Base-by-base conservation (phyloP, 345 rosid genomes). In the Microcos paniculata region DNA sequence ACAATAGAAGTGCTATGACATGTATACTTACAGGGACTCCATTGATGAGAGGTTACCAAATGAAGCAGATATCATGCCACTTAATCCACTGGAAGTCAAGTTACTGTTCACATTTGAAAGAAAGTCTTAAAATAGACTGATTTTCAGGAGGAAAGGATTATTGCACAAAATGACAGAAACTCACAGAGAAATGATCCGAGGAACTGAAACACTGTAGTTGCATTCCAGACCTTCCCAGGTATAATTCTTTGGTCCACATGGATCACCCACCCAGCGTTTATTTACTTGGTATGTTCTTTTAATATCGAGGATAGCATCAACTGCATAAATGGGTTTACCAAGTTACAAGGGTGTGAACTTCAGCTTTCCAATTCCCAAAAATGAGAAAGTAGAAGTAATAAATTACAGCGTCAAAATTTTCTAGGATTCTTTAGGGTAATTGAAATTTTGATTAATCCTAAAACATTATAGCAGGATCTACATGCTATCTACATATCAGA, bases 251-350 rank as follows among this genome's bases (percentile, higher is more conserved):
- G 91, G 93, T 19, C 78, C 73, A 76, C 91, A 86, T 64, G 91
- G 91, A 82, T 89, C 93, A 56, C 93, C 91, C 46, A 68, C 82
- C 93, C 89, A 89, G 18, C 64, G 62, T 48, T 80, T 82, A 16
- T 57, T 82, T 65, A 85, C 80, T 73, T 78, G 79, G 68, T 84
- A 87, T 0, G 69, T 49, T 40, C 81, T 64, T 56, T 73, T 85
- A 76, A 85, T 85, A 76, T 61, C 72, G 59, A 62, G 76, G 18
- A 85, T 78, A 3, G 84, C 86, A n/a, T 72, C 21, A 80, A 73
- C 91, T 87, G 66, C 72, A 26, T 62, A 51, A 62, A 48, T 21
- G 53, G 38, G 51, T 24, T 57, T 57, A 24, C 24, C 1, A 14
- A 10, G 45, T 24, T 51, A 48, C 2, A 26, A 43, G 51, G 26